A percentile compares a stretch with the other conserved stretches of the same genome.
These are phyloP conservation scores for Ceratocystis lukuohia DNA, from an alignment of 2,329 filamentous ascomycete species.

Conservation along the genomic window DNA sequence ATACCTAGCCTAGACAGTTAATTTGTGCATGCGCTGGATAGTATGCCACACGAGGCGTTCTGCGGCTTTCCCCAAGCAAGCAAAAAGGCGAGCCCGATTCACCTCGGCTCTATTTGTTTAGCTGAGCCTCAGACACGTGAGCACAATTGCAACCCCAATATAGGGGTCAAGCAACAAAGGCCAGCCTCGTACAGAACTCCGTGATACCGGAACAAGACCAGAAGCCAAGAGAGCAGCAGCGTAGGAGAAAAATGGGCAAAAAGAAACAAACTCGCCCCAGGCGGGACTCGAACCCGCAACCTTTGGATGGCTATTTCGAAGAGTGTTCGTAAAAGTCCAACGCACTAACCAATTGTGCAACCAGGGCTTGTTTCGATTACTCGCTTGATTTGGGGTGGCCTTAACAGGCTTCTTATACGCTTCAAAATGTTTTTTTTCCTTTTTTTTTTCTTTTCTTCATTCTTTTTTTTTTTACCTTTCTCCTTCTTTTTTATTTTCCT, in stretches of 20 bases:
- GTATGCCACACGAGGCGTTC: background rate
- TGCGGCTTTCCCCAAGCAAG: background rate
- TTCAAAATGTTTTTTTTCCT: background rate
- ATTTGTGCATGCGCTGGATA: background rate
- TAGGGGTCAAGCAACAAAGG: background rate
- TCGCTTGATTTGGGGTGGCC: background rate
- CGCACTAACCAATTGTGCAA: constrained; percentile 22
- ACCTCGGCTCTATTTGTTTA: background rate
- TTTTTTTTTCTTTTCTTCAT: too few species aligned
- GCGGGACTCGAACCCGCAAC: constrained; percentile 22
- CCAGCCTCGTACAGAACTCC: too few species aligned
- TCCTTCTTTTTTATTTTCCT: background rate
- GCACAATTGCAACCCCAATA: too few species aligned
- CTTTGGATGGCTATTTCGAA: constrained; percentile 19
- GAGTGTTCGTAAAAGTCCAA: constrained; percentile 20
- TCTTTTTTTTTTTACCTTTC: background rate
- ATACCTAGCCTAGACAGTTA: background rate
- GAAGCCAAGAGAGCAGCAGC: background rate
- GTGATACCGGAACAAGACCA: background rate
- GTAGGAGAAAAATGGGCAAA: background rate
- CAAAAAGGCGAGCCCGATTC: background rate
- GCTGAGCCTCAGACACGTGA: too few species aligned
- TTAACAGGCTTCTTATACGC: background rate
- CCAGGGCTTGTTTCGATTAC: constrained; percentile 15
- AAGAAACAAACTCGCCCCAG: constrained; percentile 17